These are phyloP conservation scores for Cyclotella kingstonii DNA, from an alignment of 108 stramenopile species.

Conservation along the genomic window DNA sequence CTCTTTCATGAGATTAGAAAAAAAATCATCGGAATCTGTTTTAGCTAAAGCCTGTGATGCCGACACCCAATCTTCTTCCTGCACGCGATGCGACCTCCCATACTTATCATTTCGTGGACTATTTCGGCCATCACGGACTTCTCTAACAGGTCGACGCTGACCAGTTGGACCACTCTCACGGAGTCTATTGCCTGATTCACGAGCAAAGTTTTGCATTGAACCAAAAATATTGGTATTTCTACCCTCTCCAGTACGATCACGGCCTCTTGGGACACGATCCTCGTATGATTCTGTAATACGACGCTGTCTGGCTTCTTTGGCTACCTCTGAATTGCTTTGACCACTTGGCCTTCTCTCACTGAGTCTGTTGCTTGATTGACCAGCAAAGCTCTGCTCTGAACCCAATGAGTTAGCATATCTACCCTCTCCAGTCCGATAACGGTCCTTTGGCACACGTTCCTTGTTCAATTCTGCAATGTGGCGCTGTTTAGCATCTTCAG, in stretches of 20 bases:
- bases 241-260: too few species aligned
- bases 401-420: too few species aligned
- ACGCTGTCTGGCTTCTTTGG: too few species aligned
- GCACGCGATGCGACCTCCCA: constrained; percentile 36
- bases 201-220: background rate
- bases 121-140: background rate
- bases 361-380: constrained; percentile 5
- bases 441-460: too few species aligned
- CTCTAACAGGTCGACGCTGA: constrained; percentile 7
- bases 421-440: too few species aligned
- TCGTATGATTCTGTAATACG: too few species aligned
- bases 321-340: too few species aligned
- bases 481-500: too few species aligned
- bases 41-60: constrained; percentile 9
- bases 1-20: constrained; percentile 52
- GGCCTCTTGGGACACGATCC: too few species aligned
- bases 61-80: constrained; percentile 33
- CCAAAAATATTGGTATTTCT: too few species aligned
- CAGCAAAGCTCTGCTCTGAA: background rate
- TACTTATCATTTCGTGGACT: background rate
- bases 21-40: constrained; percentile 47
- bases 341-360: background rate
- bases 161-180: background rate
- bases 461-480: too few species aligned
- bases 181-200: constrained; percentile 7